Percentiles rank a stretch among this genome's conserved stretches.
Conservation (phyloP, 2,329 filamentous ascomycete genomes). For the Colletotrichum abscissum region DNA sequence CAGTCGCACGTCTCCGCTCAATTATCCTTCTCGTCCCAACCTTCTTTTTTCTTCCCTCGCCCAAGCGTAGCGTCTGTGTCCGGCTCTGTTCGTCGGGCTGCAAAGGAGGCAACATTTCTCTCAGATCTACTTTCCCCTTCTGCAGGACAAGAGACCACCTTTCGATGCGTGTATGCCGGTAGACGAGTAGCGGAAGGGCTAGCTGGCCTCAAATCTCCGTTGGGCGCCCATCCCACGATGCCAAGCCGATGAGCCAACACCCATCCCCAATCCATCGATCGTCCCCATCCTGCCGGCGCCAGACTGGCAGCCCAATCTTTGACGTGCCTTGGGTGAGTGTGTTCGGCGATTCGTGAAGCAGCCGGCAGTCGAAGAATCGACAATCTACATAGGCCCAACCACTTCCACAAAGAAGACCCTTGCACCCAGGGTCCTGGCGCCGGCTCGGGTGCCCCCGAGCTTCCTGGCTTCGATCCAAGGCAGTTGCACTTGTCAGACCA, state of each 20-base stretch:
- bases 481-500: background rate
- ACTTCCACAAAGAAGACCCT: background rate
- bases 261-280: conserved; percentile 9
- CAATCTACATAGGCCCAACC: background rate
- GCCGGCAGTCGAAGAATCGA: background rate
- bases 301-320: conserved; percentile 11
- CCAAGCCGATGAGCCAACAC: conserved; percentile 13
- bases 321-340: background rate
- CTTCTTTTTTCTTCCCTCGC: background rate
- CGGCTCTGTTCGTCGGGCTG: conserved; percentile 4
- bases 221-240: conserved; percentile 19
- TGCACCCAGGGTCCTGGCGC: background rate
- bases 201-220: conserved; percentile 15
- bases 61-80: background rate
- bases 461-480: conserved; percentile 24
- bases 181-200: background rate
- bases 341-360: background rate
- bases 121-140: too few species aligned
- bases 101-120: background rate
- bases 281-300: background rate
- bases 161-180: background rate
- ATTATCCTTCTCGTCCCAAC: conserved; percentile 27
- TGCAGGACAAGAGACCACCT: background rate
- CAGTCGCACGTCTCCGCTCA: background rate
- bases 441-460: background rate